Evolutionary conservation across 2,329 filamentous ascomycete species (phyloP), one percentile per base, ranked within the genome.

Genomic region (Penicillium corylophilum): DNA sequence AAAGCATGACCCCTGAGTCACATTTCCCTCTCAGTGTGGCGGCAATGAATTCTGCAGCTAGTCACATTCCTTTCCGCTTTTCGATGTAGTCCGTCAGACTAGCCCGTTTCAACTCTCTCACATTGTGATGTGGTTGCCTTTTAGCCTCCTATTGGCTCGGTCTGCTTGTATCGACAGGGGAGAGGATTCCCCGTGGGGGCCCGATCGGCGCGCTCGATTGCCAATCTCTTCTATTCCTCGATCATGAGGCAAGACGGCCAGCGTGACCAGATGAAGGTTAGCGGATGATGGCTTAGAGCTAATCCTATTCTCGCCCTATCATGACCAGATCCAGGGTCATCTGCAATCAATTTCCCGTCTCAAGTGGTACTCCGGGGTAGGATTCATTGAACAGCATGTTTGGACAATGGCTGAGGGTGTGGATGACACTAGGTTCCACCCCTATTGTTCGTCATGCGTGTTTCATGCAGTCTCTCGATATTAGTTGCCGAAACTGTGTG

Each of bases 61-160:
- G 58, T 61, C 58, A 62, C 58, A 57, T 59, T 61, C 53, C 49
- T 53, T 45, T 53, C 54, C 46, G 44, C 42, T 54, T 56, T 49
- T 22, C 45, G 45, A 48, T 46, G n/a, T 41, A 22, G 41, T 39
- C 46, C 46, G 39, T 10, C 44, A 12, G 46, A 44, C 48, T 53
- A 51, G 49, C 33, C 39, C 26, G 9, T 39, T 48, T 55, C 38
- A 41, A 41, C 23, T 48, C 24, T 36, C 38, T 28, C 33, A 50
- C 31, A 44, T 26, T 47, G 42, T 50, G 31, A 48, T 44, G 48
- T 56, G 22, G 26, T 18, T 13, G 33, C 10, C 15, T 16, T 44
- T 5, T 26, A 3, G 36, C 26, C 39, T 33, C 26, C 28, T 26
- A 56, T 54, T 53, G 48, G 42, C 35, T 29, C 28, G 28, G 33